Evolutionary conservation across 441 rosid species (phyloP).

Genomic region (Corymbia calophylla): DNA sequence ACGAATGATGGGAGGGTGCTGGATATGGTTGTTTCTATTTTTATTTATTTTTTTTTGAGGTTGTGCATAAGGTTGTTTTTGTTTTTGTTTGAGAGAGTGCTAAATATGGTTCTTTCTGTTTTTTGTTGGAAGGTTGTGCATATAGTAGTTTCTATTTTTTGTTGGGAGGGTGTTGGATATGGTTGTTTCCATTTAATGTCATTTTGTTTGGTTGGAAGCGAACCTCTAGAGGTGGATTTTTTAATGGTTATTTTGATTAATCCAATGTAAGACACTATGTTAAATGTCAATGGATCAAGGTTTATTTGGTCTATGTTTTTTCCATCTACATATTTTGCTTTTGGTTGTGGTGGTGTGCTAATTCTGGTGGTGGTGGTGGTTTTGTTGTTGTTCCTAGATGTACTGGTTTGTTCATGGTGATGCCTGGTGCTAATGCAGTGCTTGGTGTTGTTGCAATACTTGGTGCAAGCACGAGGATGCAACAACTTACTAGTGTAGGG

Average conservation of each 20-base stretch:
- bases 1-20: not conserved
- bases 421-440: not conserved
- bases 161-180: not conserved
- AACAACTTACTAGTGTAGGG: not conserved
- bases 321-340: not conserved
- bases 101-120: not conserved
- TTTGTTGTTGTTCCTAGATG: not conserved
- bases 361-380: no score
- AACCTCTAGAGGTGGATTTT: not conserved
- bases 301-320: not conserved
- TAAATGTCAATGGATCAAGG: not conserved
- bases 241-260: not conserved
- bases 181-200: not conserved
- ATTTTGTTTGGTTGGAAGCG: not conserved
- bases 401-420: not conserved
- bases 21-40: no score
- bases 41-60: no score
- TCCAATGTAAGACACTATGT: not conserved
- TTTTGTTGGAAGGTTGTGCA: not conserved
- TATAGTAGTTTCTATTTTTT: no score
- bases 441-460: no score
- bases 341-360: no score
- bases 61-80: no score
- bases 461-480: no score
- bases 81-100: no score